These are phyloP conservation scores for Atkinsonella hypoxylon DNA, from an alignment of 2,329 filamentous ascomycete species.

Conservation along the genomic window DNA sequence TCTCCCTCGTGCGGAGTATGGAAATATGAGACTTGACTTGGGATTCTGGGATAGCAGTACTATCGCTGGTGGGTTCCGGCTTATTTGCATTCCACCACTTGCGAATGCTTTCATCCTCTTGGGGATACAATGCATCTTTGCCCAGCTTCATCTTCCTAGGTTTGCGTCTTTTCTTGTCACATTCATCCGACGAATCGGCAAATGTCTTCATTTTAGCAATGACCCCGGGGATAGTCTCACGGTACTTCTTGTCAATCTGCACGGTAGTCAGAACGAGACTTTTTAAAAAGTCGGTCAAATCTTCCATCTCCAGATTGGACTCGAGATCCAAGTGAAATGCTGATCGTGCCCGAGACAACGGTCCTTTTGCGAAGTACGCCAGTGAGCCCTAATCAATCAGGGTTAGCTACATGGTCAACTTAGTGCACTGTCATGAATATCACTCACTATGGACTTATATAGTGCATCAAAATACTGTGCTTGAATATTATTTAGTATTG, in stretches of 20 bases:
- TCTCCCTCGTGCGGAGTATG: conserved; percentile 60
- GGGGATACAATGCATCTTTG: conserved; percentile 56
- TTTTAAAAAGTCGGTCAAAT: conserved; percentile 58
- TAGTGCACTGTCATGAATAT: conserved; percentile 28
- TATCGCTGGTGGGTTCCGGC: conserved; percentile 37
- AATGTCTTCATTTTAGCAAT: conserved; percentile 44
- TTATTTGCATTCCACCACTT: conserved; percentile 58
- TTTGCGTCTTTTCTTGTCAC: conserved; percentile 35
- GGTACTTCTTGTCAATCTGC: conserved; percentile 68
- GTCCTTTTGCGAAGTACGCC: conserved; percentile 76
- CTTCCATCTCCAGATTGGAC: conserved; percentile 44
- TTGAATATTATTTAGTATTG: conserved; percentile 46
- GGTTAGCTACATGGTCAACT: conserved; percentile 12
- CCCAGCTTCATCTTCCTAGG: conserved; percentile 54
- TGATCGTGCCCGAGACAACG: conserved; percentile 61
- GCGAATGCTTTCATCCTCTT: conserved; percentile 52
- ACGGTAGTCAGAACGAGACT: conserved; percentile 53
- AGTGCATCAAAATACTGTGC: conserved; percentile 47
- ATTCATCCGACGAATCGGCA: conserved; percentile 43
- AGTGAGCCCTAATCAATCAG: conserved; percentile 48
- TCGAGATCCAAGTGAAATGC: conserved; percentile 55
- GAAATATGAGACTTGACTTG: conserved; percentile 52
- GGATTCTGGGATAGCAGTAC: conserved; percentile 33
- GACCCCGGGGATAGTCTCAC: conserved; percentile 54
- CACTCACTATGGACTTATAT: conserved; percentile 51